phyloP scores from a whole-genome alignment of 2,329 filamentous ascomycete genomes.

The Stemphylium lycopersici region DNA sequence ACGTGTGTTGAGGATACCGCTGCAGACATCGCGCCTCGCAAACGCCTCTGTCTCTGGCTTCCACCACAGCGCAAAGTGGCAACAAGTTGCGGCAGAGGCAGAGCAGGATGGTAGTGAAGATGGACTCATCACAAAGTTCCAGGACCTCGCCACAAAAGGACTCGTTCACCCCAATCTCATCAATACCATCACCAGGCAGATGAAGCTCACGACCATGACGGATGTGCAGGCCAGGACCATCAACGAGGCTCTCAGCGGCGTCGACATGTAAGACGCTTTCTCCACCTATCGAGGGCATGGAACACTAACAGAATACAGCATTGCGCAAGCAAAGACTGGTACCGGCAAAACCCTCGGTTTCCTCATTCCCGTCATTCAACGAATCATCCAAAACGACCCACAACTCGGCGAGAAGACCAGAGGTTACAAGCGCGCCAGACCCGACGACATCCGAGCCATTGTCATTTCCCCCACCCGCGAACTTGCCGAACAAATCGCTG shows the following conservation, averaged over 20 bases:
- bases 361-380: slow-evolving; percentile 82
- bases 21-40: slow-evolving; percentile 25
- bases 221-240: slow-evolving; percentile 89
- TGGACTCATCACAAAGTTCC: slow-evolving; percentile 51
- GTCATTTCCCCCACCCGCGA: slow-evolving; percentile 69
- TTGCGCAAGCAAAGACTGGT: slow-evolving; percentile 95
- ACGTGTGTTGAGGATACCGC: slow-evolving; percentile 25
- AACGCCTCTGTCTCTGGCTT: slow-evolving; percentile 38
- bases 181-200: slow-evolving; percentile 69
- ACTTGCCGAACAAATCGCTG: slow-evolving; percentile 68
- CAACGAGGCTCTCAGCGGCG: slow-evolving; percentile 76
- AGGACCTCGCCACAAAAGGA: slow-evolving; percentile 50
- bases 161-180: slow-evolving; percentile 71
- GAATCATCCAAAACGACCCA: slow-evolving; percentile 70
- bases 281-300: background rate
- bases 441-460: slow-evolving; percentile 63
- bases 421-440: slow-evolving; percentile 49
- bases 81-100: slow-evolving; percentile 39
- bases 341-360: slow-evolving; percentile 97
- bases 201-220: slow-evolving; percentile 86
- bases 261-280: slow-evolving; percentile 72
- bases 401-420: slow-evolving; percentile 59
- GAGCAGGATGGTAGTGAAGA: slow-evolving; percentile 24
- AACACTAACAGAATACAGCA: slow-evolving; percentile 34
- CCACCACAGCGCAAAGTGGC: slow-evolving; percentile 50